Conservation (phyloP, 2,329 filamentous ascomycete species). For the Tolypocladium paradoxum region DNA sequence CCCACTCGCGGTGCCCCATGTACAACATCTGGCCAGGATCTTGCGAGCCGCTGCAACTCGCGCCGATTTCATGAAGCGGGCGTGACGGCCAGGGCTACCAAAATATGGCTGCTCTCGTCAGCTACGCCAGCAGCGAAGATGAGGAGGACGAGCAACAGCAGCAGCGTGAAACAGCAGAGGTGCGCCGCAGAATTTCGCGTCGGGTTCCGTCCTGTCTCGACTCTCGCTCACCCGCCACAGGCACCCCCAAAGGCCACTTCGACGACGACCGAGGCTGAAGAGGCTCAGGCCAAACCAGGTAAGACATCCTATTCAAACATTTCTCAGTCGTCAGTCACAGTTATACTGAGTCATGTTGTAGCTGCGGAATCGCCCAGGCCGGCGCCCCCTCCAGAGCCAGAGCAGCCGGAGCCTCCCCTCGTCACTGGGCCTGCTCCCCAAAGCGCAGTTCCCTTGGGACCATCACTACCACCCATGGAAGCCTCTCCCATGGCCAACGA, state of each 20-base stretch:
- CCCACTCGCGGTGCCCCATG: neutral
- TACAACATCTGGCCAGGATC: neutral
- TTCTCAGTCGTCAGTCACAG: neutral
- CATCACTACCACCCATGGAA: constrained; percentile 24
- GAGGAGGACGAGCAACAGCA: constrained; percentile 23
- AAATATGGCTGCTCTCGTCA: constrained; percentile 34
- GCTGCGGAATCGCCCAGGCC: neutral
- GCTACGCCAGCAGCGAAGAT: constrained; percentile 41
- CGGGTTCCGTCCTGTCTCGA: neutral
- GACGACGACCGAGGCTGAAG: neutral
- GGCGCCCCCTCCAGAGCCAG: neutral
- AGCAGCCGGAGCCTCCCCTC: constrained; percentile 3
- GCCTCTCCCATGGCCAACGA: constrained; percentile 9
- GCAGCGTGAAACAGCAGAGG: neutral
- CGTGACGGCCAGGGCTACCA: neutral
- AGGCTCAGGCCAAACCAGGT: neutral
- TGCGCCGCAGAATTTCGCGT: neutral
- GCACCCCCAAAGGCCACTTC: neutral
- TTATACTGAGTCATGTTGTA: neutral
- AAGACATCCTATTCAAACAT: too few species aligned
- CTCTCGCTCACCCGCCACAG: neutral
- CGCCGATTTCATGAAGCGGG: neutral
- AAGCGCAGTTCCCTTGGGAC: constrained; percentile 24
- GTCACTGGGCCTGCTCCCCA: constrained; percentile 19
- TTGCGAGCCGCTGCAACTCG: neutral